These are phyloP conservation scores for Edaphochlamys debaryana DNA, from an alignment of 139 green algal genomes.

Conservation along the genomic window DNA sequence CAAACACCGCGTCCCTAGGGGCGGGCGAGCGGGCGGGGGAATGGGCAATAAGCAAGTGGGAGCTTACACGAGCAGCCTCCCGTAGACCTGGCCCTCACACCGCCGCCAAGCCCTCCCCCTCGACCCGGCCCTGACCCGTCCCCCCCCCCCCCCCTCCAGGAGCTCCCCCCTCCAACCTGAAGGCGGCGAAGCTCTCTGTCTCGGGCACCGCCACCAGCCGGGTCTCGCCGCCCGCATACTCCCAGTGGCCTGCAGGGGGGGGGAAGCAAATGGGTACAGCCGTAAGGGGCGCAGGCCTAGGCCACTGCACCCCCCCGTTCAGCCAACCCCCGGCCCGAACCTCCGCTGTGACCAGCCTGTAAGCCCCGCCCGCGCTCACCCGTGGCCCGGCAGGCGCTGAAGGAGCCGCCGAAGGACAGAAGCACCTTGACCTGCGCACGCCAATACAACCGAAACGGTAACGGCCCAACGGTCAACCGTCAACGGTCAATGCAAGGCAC, in stretches of 20 bases:
- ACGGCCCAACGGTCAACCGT: too few species aligned
- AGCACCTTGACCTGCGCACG: constrained; percentile 45
- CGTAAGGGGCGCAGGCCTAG: neutral
- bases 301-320: neutral
- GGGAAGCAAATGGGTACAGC: too few species aligned
- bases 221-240: constrained; percentile 68
- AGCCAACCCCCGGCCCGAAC: too few species aligned
- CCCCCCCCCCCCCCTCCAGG: too few species aligned
- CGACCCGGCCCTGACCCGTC: too few species aligned
- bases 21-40: neutral
- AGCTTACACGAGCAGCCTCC: neutral
- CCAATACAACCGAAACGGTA: neutral
- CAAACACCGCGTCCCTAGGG: constrained; percentile 11
- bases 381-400: constrained; percentile 1
- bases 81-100: neutral
- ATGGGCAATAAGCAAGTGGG: neutral
- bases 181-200: neutral
- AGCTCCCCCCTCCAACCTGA: neutral
- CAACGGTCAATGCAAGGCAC: too few species aligned
- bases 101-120: too few species aligned
- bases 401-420: constrained; percentile 38
- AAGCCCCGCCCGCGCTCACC: neutral
- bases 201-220: constrained; percentile 62
- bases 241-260: constrained; percentile 31
- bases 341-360: too few species aligned